phyloP scores from a whole-genome alignment of 306 rosid species.

The Inga oerstediana region DNA sequence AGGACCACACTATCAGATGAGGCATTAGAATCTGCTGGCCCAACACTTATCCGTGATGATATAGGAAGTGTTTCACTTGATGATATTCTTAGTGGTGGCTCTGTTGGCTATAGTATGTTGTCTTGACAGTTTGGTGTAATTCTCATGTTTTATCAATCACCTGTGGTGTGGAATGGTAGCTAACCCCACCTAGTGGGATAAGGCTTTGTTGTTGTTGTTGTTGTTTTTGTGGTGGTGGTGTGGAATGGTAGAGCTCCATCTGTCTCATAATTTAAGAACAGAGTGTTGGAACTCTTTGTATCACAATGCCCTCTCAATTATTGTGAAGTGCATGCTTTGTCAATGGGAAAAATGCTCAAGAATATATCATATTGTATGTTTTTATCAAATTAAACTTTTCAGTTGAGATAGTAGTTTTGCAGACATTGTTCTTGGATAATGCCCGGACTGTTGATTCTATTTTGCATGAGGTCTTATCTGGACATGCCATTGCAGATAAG shows the following conservation, averaged over 20 bases:
- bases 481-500: slow-evolving; percentile 83
- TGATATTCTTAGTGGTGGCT: slow-evolving; percentile 87
- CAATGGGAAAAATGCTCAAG: slow-evolving; percentile 7
- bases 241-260: slow-evolving; percentile 52
- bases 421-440: slow-evolving; percentile 31
- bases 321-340: slow-evolving; percentile 39
- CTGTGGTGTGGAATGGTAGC: slow-evolving; percentile 54
- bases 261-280: slow-evolving; percentile 35
- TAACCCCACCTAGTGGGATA: too few relatives aligned
- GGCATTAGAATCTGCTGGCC: slow-evolving; percentile 64
- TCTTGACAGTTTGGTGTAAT: slow-evolving; percentile 62
- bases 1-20: slow-evolving; percentile 86
- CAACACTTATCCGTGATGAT: slow-evolving; percentile 75
- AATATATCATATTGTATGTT: slow-evolving; percentile 27
- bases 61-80: slow-evolving; percentile 84
- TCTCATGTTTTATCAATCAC: slow-evolving; percentile 52
- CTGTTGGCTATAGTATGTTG: slow-evolving; percentile 90
- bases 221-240: slow-evolving; percentile 26
- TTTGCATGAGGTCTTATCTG: slow-evolving; percentile 56
- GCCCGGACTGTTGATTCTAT: slow-evolving; percentile 31
- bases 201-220: too few relatives aligned
- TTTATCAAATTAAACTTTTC: slow-evolving; percentile 19
- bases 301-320: slow-evolving; percentile 32
- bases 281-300: slow-evolving; percentile 43
- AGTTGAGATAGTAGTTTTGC: slow-evolving; percentile 27